Percentiles rank a stretch among this genome's conserved stretches.
Evolutionary conservation across 768 basidiomycete species (phyloP).

Genomic region (Mrakia frigida): DNA sequence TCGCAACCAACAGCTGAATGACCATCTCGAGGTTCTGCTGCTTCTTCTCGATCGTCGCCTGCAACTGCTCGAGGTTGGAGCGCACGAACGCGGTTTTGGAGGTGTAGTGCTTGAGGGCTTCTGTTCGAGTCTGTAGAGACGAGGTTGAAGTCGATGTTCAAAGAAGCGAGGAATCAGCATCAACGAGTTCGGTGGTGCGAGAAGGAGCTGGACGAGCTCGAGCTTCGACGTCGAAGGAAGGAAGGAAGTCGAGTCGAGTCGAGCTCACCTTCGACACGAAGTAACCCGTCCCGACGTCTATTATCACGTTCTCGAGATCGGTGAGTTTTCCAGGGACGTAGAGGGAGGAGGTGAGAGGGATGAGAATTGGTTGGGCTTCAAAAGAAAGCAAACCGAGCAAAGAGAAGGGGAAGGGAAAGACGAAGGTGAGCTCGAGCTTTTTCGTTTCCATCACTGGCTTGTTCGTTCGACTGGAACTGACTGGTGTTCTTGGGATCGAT

Average conservation of each 20-base stretch:
- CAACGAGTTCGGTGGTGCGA: neutral
- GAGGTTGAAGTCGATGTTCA: constrained; percentile 4
- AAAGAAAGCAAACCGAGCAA: too few species aligned
- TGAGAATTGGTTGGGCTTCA: constrained; percentile 85
- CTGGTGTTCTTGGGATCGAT: constrained; percentile 61
- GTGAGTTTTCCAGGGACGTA: constrained; percentile 88
- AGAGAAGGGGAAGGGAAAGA: neutral
- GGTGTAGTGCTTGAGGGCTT: constrained; percentile 76
- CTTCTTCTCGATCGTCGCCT: constrained; percentile 63
- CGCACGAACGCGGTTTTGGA: constrained; percentile 75
- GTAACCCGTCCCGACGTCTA: constrained; percentile 95
- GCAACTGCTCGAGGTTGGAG: constrained; percentile 74
- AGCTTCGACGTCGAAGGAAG: neutral
- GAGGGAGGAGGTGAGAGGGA: constrained; percentile 88
- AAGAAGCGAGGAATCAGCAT: constrained; percentile 5
- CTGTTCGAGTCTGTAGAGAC: constrained; percentile 59
- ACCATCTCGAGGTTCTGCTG: constrained; percentile 72
- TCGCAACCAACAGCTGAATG: constrained; percentile 65
- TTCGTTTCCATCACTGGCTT: too few species aligned
- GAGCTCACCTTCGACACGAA: constrained; percentile 80
- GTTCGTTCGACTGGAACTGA: constrained; percentile 27
- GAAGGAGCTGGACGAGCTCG: neutral
- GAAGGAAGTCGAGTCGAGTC: neutral
- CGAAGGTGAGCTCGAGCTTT: neutral
- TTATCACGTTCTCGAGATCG: constrained; percentile 78